phyloP scores from a whole-genome alignment of 202 grass and related monocot genomes.

The Sporobolus alterniflorus region DNA sequence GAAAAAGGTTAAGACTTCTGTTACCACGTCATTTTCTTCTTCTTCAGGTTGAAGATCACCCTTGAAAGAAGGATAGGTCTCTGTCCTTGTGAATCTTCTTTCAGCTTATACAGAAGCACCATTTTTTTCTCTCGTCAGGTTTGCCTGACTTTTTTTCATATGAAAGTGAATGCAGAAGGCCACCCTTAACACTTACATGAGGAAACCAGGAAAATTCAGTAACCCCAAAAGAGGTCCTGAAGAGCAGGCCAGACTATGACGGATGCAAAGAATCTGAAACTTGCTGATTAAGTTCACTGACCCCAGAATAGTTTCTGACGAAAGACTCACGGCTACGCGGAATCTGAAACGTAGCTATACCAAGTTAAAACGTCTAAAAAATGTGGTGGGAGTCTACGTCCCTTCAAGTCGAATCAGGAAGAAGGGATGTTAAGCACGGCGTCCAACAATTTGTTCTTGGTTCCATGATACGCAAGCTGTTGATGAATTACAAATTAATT shows the following conservation, averaged over 20 bases:
- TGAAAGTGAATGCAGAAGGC: background rate
- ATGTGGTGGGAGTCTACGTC: background rate
- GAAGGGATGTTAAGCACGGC: slow-evolving; percentile 31
- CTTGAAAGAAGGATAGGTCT: background rate
- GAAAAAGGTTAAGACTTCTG: background rate
- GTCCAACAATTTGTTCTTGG: background rate
- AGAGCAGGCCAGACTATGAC: background rate
- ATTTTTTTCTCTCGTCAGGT: background rate
- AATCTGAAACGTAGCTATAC: slow-evolving; percentile 19
- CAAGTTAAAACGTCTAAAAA: background rate
- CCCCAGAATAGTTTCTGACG: background rate
- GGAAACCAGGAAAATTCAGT: background rate
- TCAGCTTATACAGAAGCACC: background rate
- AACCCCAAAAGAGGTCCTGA: background rate
- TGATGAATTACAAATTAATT: background rate
- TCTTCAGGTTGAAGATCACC: background rate
- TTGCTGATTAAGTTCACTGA: background rate
- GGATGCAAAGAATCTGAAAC: slow-evolving; percentile 16
- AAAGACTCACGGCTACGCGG: background rate
- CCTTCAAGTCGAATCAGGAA: slow-evolving; percentile 3
- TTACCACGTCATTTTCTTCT: background rate
- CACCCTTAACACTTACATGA: background rate
- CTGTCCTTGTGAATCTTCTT: background rate
- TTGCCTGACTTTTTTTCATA: background rate
- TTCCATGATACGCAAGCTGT: background rate